phyloP scores from a whole-genome alignment of 1,284 basidiomycete species.

The Sporisorium iseilematis-ciliati region DNA sequence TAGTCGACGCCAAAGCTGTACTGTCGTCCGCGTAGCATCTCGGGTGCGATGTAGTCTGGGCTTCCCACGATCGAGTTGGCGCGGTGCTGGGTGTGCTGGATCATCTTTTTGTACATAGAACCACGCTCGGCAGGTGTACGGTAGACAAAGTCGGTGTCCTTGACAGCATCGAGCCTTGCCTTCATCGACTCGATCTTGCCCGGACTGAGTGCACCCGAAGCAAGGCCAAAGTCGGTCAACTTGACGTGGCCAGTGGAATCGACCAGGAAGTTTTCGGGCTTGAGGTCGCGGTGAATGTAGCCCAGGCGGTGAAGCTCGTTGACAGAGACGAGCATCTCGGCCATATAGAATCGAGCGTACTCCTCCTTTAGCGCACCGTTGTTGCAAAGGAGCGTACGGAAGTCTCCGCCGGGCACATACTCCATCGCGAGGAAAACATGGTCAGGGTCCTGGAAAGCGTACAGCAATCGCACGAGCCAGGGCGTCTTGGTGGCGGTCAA shows the following conservation, averaged over 20 bases:
- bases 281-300: slow-evolving; percentile 86
- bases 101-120: slow-evolving; percentile 91
- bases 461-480: slow-evolving; percentile 67
- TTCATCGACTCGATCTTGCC: slow-evolving; percentile 93
- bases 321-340: slow-evolving; percentile 69
- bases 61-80: slow-evolving; percentile 98
- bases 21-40: slow-evolving; percentile 92
- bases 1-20: slow-evolving; percentile 97
- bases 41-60: slow-evolving; percentile 85
- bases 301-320: slow-evolving; percentile 67
- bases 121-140: slow-evolving; percentile 94
- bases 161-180: slow-evolving; percentile 96
- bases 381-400: slow-evolving; percentile 69
- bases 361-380: slow-evolving; percentile 72
- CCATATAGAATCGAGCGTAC: slow-evolving; percentile 68
- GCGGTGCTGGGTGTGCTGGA: slow-evolving; percentile 86
- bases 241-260: slow-evolving; percentile 97
- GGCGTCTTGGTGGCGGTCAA: slow-evolving; percentile 68
- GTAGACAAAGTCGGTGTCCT: slow-evolving; percentile 89
- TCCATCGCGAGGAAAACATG: slow-evolving; percentile 74
- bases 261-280: slow-evolving; percentile 99
- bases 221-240: slow-evolving; percentile 97
- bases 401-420: slow-evolving; percentile 69
- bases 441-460: slow-evolving; percentile 68
- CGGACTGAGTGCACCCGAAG: slow-evolving; percentile 95